Evolutionary conservation across 2,329 filamentous ascomycete genomes (phyloP).

Genomic region (Colletotrichum aenigma): DNA sequence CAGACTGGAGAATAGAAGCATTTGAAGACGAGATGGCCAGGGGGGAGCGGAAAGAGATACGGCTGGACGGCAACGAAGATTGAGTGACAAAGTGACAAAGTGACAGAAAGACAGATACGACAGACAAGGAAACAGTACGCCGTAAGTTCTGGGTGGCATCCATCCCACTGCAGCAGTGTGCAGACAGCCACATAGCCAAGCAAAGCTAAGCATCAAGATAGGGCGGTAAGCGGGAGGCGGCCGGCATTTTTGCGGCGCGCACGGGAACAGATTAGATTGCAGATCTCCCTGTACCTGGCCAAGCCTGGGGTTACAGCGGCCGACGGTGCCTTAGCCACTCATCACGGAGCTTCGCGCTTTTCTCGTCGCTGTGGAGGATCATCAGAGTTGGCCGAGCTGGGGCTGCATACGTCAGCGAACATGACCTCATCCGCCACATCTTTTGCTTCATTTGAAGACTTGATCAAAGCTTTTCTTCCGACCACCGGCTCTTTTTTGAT

Average conservation of each 20-base stretch:
- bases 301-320: background rate
- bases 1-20: background rate
- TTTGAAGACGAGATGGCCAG: background rate
- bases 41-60: background rate
- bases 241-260: background rate
- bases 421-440: background rate
- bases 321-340: background rate
- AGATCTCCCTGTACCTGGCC: background rate
- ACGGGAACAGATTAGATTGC: background rate
- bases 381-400: background rate
- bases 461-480: background rate
- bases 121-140: background rate
- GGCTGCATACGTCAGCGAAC: background rate
- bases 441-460: background rate
- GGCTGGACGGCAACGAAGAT: background rate
- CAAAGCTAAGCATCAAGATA: background rate
- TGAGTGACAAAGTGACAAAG: background rate
- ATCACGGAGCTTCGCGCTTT: background rate
- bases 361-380: background rate
- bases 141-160: background rate
- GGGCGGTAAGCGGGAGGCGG: background rate
- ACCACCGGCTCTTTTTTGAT: background rate
- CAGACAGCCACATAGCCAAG: background rate
- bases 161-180: background rate
- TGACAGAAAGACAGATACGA: background rate